These are phyloP conservation scores for Diaporthe australafricana DNA, from an alignment of 2,329 filamentous ascomycete genomes.

Conservation along the genomic window DNA sequence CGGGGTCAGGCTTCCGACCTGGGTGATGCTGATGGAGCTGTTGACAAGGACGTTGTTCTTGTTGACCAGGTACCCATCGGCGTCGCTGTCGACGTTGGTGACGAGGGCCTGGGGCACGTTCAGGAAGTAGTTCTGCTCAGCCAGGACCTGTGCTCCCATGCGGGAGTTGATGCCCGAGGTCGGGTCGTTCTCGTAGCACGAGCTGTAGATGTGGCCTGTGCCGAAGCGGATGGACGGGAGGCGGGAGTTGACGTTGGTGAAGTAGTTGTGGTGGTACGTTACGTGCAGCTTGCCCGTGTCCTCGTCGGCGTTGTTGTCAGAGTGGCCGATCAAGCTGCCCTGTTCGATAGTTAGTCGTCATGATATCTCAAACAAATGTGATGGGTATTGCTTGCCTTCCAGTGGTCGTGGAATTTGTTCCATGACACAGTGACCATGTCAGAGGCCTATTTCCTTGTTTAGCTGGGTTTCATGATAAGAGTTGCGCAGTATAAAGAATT, in stretches of 20 bases:
- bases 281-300: slow-evolving; percentile 58
- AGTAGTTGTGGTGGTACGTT: slow-evolving; percentile 64
- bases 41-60: slow-evolving; percentile 58
- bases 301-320: slow-evolving; percentile 61
- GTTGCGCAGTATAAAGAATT: slow-evolving; percentile 38
- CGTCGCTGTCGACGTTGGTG: slow-evolving; percentile 57
- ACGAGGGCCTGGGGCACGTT: slow-evolving; percentile 55
- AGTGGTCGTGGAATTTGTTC: slow-evolving; percentile 59
- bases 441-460: not conserved
- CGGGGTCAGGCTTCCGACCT: slow-evolving; percentile 46
- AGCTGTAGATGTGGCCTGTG: slow-evolving; percentile 60
- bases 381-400: slow-evolving; percentile 55
- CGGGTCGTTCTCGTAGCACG: slow-evolving; percentile 56
- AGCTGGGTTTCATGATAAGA: not conserved
- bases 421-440: slow-evolving; percentile 43
- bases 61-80: slow-evolving; percentile 56
- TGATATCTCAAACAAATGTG: not conserved
- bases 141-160: slow-evolving; percentile 61
- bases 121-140: slow-evolving; percentile 62
- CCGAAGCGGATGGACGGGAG: slow-evolving; percentile 62
- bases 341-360: not conserved
- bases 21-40: slow-evolving; percentile 49
- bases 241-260: slow-evolving; percentile 57
- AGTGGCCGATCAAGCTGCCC: slow-evolving; percentile 68
- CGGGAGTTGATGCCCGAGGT: slow-evolving; percentile 65